phyloP scores from a whole-genome alignment of 2,329 filamentous ascomycete species.

The Trichoderma brevicompactum region DNA sequence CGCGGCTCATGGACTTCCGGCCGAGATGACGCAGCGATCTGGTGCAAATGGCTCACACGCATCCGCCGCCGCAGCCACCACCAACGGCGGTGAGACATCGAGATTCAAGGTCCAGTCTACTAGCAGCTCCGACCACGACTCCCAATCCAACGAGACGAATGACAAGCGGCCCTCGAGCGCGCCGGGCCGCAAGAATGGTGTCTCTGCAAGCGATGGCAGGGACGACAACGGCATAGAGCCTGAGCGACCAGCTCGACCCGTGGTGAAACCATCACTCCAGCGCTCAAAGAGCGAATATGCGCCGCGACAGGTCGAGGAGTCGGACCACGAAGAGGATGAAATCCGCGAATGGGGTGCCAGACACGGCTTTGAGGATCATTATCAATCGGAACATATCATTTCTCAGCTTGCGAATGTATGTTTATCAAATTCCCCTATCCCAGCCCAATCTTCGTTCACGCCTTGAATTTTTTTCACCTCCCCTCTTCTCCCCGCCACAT shows the following conservation, averaged over 20 bases:
- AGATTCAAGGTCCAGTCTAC: conserved; percentile 38
- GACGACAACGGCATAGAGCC: conserved; percentile 45
- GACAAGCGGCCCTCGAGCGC: conserved; percentile 53
- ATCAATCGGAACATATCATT: conserved; percentile 87
- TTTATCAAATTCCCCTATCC: conserved; percentile 33
- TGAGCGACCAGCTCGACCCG: conserved; percentile 43
- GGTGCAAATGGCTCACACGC: conserved; percentile 41
- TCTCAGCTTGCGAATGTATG: conserved; percentile 79
- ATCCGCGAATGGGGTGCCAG: conserved; percentile 63
- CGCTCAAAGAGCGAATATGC: conserved; percentile 63
- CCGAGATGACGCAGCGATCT: conserved; percentile 42
- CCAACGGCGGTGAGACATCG: conserved; percentile 41
- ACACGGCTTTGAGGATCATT: conserved; percentile 92
- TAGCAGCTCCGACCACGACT: conserved; percentile 39
- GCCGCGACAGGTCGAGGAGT: conserved; percentile 47
- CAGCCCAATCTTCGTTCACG: background rate
- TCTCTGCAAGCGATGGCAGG: conserved; percentile 34
- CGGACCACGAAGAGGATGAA: conserved; percentile 51
- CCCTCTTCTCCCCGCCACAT: background rate
- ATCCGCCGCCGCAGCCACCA: conserved; percentile 36
- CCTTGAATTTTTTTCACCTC: conserved; percentile 22
- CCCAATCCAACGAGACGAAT: conserved; percentile 37
- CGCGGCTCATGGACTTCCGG: conserved; percentile 34
- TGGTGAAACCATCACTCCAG: conserved; percentile 55
- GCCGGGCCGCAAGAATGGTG: conserved; percentile 49